Percentiles rank a stretch among this genome's conserved stretches.
Conservation (phyloP, 1,284 basidiomycete species). For the Irpex sp. region DNA sequence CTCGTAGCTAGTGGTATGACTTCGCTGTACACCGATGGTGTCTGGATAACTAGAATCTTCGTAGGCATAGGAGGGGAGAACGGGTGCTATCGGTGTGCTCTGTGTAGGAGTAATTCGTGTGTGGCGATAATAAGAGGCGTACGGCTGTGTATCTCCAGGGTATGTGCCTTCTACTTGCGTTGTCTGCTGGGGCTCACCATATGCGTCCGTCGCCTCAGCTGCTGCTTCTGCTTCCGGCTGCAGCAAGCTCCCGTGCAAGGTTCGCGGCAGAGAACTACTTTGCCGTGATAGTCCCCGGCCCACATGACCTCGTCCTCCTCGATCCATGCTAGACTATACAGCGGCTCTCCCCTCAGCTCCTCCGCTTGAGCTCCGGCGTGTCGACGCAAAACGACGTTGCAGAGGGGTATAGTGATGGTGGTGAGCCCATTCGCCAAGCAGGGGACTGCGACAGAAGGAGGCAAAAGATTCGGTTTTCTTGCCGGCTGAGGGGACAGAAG, state of each 20-base stretch:
- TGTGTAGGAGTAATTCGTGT: conserved; percentile 1
- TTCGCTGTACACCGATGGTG: background rate
- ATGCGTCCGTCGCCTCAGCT: background rate
- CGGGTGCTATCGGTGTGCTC: background rate
- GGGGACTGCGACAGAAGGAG: conserved; percentile 17
- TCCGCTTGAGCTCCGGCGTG: conserved; percentile 6
- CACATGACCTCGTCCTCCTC: conserved; percentile 9
- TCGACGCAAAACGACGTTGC: conserved; percentile 5
- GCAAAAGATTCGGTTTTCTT: conserved; percentile 17
- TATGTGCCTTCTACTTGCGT: background rate
- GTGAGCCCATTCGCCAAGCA: conserved; percentile 27
- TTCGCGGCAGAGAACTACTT: conserved; percentile 11
- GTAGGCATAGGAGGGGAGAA: background rate
- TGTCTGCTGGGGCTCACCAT: conserved; percentile 6
- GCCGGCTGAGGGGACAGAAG: conserved; percentile 12
- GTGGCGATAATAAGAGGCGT: conserved; percentile 1
- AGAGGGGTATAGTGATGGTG: conserved; percentile 14
- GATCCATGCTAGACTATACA: conserved; percentile 12
- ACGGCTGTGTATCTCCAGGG: conserved; percentile 1
- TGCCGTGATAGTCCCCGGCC: background rate
- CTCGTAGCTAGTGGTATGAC: background rate
- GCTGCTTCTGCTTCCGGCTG: conserved; percentile 6
- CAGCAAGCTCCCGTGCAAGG: conserved; percentile 10
- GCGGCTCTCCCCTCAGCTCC: conserved; percentile 11
- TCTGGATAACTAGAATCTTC: background rate